Evolutionary conservation across 139 green algal species (phyloP).

Genomic region (Closterium sp.): DNA sequence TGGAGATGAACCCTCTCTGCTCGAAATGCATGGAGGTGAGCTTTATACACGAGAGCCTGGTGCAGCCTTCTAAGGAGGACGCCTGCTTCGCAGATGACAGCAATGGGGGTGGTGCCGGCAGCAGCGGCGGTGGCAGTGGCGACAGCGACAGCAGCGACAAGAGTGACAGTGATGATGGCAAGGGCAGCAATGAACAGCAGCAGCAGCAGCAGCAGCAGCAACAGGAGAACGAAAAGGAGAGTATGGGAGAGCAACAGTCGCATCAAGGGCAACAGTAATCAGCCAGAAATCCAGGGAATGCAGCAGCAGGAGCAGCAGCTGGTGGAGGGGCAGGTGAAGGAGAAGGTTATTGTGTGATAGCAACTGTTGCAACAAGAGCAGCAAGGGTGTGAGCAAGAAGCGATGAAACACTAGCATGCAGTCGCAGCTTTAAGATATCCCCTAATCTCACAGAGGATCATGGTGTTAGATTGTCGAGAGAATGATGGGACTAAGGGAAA

Average conservation of each 20-base stretch:
- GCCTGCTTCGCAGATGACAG: not conserved
- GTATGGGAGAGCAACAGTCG: not conserved
- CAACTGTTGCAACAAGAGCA: not conserved
- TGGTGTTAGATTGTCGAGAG: too few species aligned
- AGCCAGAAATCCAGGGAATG: not conserved
- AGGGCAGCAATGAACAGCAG: not conserved
- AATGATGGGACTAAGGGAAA: too few species aligned
- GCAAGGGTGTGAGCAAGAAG: not conserved
- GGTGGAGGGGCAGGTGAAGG: not conserved
- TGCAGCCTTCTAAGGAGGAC: not conserved
- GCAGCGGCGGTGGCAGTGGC: not conserved
- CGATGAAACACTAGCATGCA: not conserved
- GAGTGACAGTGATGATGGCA: not conserved
- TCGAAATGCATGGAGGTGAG: constrained; percentile 21
- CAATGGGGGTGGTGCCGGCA: not conserved
- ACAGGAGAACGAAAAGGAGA: too few species aligned
- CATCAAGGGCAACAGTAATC: not conserved
- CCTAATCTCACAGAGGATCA: too few species aligned
- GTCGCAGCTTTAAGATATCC: too few species aligned
- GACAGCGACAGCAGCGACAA: too few species aligned
- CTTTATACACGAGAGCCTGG: constrained; percentile 33
- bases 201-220: not conserved
- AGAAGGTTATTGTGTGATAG: too few species aligned
- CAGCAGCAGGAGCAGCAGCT: not conserved
- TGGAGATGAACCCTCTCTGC: constrained; percentile 24